These are phyloP conservation scores for Metschnikowia anglica DNA, from an alignment of 805 yeast genomes.

Conservation along the genomic window DNA sequence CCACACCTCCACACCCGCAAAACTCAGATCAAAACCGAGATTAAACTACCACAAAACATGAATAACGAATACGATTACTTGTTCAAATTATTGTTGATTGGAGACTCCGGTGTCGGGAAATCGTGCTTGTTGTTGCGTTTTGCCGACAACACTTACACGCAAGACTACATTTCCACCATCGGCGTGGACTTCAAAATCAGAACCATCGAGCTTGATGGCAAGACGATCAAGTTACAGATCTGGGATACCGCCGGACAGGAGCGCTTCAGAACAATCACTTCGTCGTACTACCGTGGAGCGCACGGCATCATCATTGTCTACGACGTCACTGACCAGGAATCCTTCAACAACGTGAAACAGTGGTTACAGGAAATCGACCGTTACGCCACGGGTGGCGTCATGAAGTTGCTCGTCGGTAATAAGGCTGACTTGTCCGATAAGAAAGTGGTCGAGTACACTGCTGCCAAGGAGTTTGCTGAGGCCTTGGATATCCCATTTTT, in stretches of 20 bases:
- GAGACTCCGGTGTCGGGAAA: conserved; percentile 98
- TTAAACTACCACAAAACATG: conserved; percentile 39
- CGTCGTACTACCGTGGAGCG: conserved; percentile 97
- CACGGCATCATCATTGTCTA: conserved; percentile 97
- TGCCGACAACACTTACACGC: conserved; percentile 96
- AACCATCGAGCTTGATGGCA: conserved; percentile 92
- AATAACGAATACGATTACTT: conserved; percentile 96
- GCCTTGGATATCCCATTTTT: conserved; percentile 90
- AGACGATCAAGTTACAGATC: conserved; percentile 94
- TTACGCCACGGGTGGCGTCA: conserved; percentile 96
- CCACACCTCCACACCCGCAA: neutral
- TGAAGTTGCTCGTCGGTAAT: conserved; percentile 93
- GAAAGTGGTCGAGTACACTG: conserved; percentile 92
- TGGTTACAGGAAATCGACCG: conserved; percentile 99
- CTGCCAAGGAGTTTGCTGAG: conserved; percentile 97
- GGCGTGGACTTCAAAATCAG: conserved; percentile 94
- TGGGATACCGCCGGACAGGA: conserved; percentile 99
- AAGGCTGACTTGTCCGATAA: conserved; percentile 92
- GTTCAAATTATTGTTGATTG: conserved; percentile 91
- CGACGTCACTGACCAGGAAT: conserved; percentile 96
- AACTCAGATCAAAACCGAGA: neutral
- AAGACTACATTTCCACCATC: conserved; percentile 94
- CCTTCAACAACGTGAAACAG: conserved; percentile 93
- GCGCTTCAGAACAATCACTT: conserved; percentile 94
- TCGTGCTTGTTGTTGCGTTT: conserved; percentile 92